Evolutionary conservation across 2,329 filamentous ascomycete genomes (phyloP), one percentile per base, ranked within the genome.

Genomic region (Cladosporium colombiae): DNA sequence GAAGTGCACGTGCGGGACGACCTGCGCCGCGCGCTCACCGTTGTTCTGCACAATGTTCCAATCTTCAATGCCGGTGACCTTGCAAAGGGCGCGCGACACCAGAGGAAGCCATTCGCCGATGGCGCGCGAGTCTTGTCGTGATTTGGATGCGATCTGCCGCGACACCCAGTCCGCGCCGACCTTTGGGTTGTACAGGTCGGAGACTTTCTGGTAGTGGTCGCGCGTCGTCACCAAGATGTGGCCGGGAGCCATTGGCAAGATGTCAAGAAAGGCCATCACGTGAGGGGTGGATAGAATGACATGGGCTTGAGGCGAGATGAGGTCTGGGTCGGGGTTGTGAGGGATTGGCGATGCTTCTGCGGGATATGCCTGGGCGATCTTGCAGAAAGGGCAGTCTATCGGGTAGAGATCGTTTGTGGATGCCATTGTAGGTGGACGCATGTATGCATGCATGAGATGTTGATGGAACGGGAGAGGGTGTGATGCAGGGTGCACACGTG

Each of bases 1-100:
- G 77, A 96, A 98, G 78, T 99, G 94, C 58, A 96, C 89, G 78
- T 98, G 94, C 25, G 91, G 90, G 1, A 98, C 93, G 18, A 97
- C 92, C 80, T 98, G 94, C 2, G 93, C 93, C 2, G 94, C 94
- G 35, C 92, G 87, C 3, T 89, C 89, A 18, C 94, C 87, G 72
- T 97, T 98, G 77, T 98, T 98, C 81, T 98, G 94, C 64, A 98
- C 92, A 33, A 98, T 88, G 78, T 99, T 99, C 90, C 94, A 98
- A 79, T 97, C 93, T 60, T 83, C 83, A 1, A 92, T 86, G 11
- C 89, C 90, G 2, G 89, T 91, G 0, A 88, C 87, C 61, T 82
- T 83, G 35, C 88, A 85, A 44, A 97, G 83, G 0, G 91, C 91
- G 23, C 86, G 82, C 21, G 90, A 91, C 2, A 97, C 81, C 3